Conservation (phyloP, 2,329 filamentous ascomycete species). For the Dothistroma septosporum region DNA sequence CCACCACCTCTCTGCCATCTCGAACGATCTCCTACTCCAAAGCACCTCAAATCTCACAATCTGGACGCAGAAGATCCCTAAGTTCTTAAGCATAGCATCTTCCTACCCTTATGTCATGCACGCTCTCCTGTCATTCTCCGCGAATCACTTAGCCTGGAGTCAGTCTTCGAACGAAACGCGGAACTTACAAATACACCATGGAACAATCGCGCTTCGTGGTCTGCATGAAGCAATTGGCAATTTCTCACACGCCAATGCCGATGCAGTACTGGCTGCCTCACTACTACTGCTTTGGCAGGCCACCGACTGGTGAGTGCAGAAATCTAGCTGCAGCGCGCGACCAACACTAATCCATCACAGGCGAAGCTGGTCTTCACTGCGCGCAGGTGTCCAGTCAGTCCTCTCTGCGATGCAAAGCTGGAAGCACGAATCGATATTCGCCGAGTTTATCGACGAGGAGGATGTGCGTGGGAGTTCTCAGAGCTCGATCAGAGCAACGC, state of each 20-base stretch:
- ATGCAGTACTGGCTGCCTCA: conserved; percentile 86
- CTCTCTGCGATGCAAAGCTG: conserved; percentile 83
- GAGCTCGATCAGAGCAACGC: conserved; percentile 4
- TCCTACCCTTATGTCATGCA: conserved; percentile 89
- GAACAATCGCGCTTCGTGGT: conserved; percentile 78
- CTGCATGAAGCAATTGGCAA: conserved; percentile 80
- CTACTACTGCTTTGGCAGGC: conserved; percentile 93
- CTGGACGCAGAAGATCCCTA: conserved; percentile 89
- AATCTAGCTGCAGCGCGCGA: neutral
- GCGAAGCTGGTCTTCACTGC: conserved; percentile 87
- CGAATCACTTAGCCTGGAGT: conserved; percentile 86
- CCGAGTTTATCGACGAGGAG: conserved; percentile 75
- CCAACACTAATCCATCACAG: conserved; percentile 44
- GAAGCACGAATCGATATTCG: conserved; percentile 85
- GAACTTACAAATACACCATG: conserved; percentile 85
- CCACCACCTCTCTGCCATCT: conserved; percentile 82
- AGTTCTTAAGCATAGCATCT: conserved; percentile 80
- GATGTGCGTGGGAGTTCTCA: conserved; percentile 35
- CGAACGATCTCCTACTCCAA: conserved; percentile 74
- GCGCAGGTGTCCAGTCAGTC: conserved; percentile 86
- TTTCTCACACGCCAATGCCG: conserved; percentile 82
- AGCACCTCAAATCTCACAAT: conserved; percentile 72
- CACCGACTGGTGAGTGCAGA: conserved; percentile 76
- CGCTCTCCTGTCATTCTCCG: conserved; percentile 86
- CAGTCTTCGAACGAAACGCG: conserved; percentile 80